These are phyloP conservation scores for Erodium trifolium DNA, from an alignment of 441 rosid genomes.

Conservation along the genomic window DNA sequence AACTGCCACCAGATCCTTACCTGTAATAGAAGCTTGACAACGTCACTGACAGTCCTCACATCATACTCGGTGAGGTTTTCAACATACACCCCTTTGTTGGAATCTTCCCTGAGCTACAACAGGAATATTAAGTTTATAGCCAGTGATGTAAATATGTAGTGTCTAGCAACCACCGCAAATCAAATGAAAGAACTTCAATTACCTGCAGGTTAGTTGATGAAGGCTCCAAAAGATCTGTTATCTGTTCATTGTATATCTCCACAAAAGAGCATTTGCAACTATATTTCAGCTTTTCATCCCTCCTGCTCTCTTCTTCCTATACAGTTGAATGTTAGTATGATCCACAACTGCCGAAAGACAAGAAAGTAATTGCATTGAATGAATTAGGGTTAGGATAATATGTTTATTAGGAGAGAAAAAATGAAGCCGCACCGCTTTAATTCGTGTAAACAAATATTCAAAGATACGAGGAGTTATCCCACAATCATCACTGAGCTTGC, in stretches of 20 bases:
- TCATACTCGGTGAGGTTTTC: slow-evolving; percentile 93
- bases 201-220: slow-evolving; percentile 75
- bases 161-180: neutral
- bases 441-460: slow-evolving; percentile 95
- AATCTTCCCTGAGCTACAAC: slow-evolving; percentile 83
- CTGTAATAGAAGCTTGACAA: slow-evolving; percentile 74
- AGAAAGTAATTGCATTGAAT: slow-evolving; percentile 5
- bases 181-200: slow-evolving; percentile 23
- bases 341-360: slow-evolving; percentile 13
- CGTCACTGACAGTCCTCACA: slow-evolving; percentile 71
- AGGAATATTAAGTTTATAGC: slow-evolving; percentile 11
- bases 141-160: neutral
- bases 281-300: slow-evolving; percentile 79
- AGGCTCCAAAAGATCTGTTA: slow-evolving; percentile 91
- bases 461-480: slow-evolving; percentile 98
- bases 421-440: slow-evolving; percentile 44
- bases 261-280: slow-evolving; percentile 95
- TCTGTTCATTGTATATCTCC: slow-evolving; percentile 93
- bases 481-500: slow-evolving; percentile 68
- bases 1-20: slow-evolving; percentile 27
- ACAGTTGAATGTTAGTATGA: slow-evolving; percentile 5
- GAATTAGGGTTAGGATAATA: neutral
- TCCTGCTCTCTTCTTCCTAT: slow-evolving; percentile 95
- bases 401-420: slow-evolving; percentile 12
- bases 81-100: slow-evolving; percentile 75